Conservation (phyloP, 495 filamentous ascomycete genomes). For the Pseudomonodictys pantanalensis region DNA sequence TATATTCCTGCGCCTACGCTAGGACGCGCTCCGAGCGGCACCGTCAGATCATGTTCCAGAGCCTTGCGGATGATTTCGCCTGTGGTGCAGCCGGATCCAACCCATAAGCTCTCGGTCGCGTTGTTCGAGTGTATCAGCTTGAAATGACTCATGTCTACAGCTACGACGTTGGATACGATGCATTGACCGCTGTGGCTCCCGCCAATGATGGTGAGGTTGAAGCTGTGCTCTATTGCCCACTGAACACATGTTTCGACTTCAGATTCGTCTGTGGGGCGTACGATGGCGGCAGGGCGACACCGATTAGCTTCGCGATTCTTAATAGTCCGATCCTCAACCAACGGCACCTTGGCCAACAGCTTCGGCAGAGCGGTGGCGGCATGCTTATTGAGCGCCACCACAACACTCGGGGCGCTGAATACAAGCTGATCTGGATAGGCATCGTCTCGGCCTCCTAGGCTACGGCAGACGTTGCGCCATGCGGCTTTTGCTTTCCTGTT, state of each 20-base stretch:
- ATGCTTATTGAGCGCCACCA: constrained; percentile 54
- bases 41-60: constrained; percentile 51
- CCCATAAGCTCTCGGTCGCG: constrained; percentile 37
- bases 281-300: constrained; percentile 46
- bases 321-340: constrained; percentile 40
- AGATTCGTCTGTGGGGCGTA: constrained; percentile 49
- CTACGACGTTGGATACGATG: constrained; percentile 52
- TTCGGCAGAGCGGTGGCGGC: constrained; percentile 50
- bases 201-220: constrained; percentile 54
- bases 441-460: constrained; percentile 48
- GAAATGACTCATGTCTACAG: constrained; percentile 60
- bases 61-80: constrained; percentile 55
- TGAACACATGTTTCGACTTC: constrained; percentile 57
- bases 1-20: constrained; percentile 62
- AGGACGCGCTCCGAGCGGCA: constrained; percentile 59
- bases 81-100: constrained; percentile 54
- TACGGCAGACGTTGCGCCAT: constrained; percentile 55
- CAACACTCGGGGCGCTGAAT: constrained; percentile 53
- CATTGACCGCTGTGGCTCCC: constrained; percentile 63
- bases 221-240: constrained; percentile 56
- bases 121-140: constrained; percentile 50
- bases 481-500: constrained; percentile 42
- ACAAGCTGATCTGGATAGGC: constrained; percentile 45
- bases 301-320: constrained; percentile 56
- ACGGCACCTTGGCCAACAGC: constrained; percentile 50